phyloP scores from a whole-genome alignment of 345 rosid genomes.

The Linum lewisii region DNA sequence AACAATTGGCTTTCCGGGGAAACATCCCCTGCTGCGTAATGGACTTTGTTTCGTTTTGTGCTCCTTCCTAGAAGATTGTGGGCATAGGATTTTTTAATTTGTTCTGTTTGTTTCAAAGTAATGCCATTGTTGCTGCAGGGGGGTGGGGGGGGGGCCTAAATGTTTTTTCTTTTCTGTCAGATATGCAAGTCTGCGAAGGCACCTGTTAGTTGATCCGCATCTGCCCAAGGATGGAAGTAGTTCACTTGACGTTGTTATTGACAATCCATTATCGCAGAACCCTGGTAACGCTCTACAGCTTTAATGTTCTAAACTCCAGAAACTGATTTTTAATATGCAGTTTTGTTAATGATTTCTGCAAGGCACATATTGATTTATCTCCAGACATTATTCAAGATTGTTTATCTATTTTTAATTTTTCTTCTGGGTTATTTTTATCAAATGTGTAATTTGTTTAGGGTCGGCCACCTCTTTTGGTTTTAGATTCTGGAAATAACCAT shows the following conservation, averaged over 20 bases:
- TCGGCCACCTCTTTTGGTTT: too few species aligned
- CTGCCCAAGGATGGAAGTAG: conserved; percentile 45
- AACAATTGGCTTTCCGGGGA: too few species aligned
- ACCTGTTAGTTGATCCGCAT: conserved; percentile 72
- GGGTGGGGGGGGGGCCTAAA: too few species aligned
- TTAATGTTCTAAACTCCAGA: background rate
- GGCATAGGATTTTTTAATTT: too few species aligned
- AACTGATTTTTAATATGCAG: too few species aligned
- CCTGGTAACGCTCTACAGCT: conserved; percentile 45
- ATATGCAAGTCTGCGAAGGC: conserved; percentile 77
- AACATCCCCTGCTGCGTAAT: too few species aligned
- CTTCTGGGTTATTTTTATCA: too few species aligned
- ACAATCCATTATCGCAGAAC: conserved; percentile 91
- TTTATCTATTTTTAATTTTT: too few species aligned
- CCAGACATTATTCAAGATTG: background rate
- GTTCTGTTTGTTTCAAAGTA: too few species aligned
- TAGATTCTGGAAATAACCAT: background rate
- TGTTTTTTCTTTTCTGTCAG: conserved; percentile 24
- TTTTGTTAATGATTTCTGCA: background rate
- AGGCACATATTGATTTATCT: background rate
- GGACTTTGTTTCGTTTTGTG: too few species aligned
- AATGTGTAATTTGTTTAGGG: too few species aligned
- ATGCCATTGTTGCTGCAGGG: background rate
- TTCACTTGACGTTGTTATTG: conserved; percentile 62
- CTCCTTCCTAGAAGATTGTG: too few species aligned